Percentiles rank a stretch among this genome's conserved stretches.
These are phyloP conservation scores for Corymbia citriodora DNA, from an alignment of 441 rosid genomes.

Conservation along the genomic window DNA sequence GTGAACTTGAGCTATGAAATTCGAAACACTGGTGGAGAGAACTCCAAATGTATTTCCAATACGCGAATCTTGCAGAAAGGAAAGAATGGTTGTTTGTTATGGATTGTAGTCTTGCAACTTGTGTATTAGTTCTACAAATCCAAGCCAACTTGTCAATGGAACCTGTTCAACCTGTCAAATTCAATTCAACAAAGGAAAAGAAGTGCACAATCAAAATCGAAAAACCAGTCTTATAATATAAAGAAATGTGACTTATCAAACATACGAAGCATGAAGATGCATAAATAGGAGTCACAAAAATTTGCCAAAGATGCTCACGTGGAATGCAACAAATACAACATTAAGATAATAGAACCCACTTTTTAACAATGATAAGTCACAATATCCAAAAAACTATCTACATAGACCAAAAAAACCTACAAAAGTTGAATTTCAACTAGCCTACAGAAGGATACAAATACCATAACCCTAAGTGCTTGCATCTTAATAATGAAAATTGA, in stretches of 20 bases:
- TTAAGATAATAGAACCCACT: not conserved
- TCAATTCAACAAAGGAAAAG: not conserved
- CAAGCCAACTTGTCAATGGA: not conserved
- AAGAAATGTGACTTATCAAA: not conserved
- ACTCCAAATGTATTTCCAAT: not conserved
- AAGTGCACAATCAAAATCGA: not conserved
- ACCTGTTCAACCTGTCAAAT: not conserved
- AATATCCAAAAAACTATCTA: not conserved
- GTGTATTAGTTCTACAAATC: not conserved
- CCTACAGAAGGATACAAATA: not conserved
- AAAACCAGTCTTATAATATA: not conserved
- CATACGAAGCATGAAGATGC: not conserved
- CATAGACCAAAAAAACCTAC: not conserved
- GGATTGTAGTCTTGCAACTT: not conserved
- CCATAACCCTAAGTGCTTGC: not conserved
- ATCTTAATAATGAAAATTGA: not conserved
- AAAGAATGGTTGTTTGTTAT: not conserved
- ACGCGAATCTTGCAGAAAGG: not conserved
- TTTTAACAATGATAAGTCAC: not conserved
- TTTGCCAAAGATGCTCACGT: not conserved
- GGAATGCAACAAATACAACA: not conserved
- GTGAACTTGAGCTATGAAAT: not conserved
- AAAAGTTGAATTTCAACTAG: not conserved
- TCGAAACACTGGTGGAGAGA: not conserved
- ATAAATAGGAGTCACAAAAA: not conserved